phyloP scores from a whole-genome alignment of 2,329 filamentous ascomycete species.

The Colletotrichum filicis region DNA sequence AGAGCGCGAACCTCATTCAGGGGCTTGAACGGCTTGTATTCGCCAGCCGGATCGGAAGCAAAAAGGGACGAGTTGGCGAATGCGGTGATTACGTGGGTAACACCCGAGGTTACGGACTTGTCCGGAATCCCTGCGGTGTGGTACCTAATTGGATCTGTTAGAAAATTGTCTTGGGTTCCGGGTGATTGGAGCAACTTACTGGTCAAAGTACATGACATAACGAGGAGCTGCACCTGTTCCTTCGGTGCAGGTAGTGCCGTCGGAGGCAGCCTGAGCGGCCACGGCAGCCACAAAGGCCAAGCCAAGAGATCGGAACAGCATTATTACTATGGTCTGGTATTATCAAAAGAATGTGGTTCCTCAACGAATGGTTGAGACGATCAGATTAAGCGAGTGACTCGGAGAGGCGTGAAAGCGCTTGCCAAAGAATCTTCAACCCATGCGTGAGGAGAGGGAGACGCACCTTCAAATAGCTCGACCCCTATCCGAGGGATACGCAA shows the following conservation, averaged over 20 bases:
- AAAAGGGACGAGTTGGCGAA: constrained; percentile 65
- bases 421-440: neutral
- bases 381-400: constrained; percentile 14
- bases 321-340: neutral
- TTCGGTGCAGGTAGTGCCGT: neutral
- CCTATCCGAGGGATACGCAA: neutral
- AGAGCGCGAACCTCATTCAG: constrained; percentile 61
- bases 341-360: constrained; percentile 11
- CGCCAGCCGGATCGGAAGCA: constrained; percentile 47
- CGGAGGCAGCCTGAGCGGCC: constrained; percentile 1
- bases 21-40: constrained; percentile 64
- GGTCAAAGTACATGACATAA: constrained; percentile 57
- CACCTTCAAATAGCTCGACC: neutral
- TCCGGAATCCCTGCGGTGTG: constrained; percentile 50
- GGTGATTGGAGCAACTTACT: constrained; percentile 45
- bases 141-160: constrained; percentile 45
- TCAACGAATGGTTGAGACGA: constrained; percentile 4
- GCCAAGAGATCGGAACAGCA: constrained; percentile 21
- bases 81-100: constrained; percentile 66
- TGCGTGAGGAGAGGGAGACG: neutral
- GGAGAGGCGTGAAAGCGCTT: neutral
- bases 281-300: constrained; percentile 14
- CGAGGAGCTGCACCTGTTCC: constrained; percentile 38
- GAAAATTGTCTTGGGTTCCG: neutral
- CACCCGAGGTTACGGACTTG: constrained; percentile 50